These are phyloP conservation scores for Nyctanthes arbortristis DNA, from an alignment of 257 asterid species.

Conservation along the genomic window DNA sequence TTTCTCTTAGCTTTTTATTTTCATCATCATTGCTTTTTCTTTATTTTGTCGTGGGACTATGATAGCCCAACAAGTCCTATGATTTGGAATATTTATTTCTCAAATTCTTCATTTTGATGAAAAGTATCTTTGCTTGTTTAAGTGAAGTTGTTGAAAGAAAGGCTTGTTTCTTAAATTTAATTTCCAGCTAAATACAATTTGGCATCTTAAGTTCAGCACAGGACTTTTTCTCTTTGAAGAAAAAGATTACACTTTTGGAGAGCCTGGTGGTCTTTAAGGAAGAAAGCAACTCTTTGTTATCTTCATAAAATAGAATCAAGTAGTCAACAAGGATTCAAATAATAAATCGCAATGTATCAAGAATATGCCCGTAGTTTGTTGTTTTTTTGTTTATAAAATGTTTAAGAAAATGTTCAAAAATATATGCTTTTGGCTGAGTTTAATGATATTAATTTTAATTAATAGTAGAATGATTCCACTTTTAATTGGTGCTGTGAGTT, in stretches of 20 bases:
- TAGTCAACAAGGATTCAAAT: too few species aligned
- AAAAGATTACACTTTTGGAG: too few species aligned
- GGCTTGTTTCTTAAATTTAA: constrained; percentile 26
- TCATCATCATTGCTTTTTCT: neutral
- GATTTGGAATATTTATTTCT: neutral
- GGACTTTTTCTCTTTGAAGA: too few species aligned
- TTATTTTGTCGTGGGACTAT: neutral
- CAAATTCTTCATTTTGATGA: constrained; percentile 17
- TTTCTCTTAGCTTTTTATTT: neutral
- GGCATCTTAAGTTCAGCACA: constrained; percentile 32
- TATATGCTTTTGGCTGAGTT: constrained; percentile 15
- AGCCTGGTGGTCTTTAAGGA: too few species aligned
- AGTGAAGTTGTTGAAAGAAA: constrained; percentile 36
- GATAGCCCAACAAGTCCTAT: constrained; percentile 8
- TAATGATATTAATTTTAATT: constrained; percentile 19
- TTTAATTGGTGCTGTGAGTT: constrained; percentile 51
- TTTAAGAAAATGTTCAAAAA: neutral
- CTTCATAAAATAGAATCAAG: too few species aligned
- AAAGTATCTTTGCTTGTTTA: constrained; percentile 11
- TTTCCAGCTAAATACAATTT: constrained; percentile 30
- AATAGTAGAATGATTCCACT: constrained; percentile 23
- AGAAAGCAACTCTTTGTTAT: constrained; percentile 23
- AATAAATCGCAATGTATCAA: too few species aligned
- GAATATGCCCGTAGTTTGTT: too few species aligned
- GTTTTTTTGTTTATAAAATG: too few species aligned